Base-by-base conservation (phyloP, 1,284 basidiomycete genomes). In the Cryptococcus neoformans region DNA sequence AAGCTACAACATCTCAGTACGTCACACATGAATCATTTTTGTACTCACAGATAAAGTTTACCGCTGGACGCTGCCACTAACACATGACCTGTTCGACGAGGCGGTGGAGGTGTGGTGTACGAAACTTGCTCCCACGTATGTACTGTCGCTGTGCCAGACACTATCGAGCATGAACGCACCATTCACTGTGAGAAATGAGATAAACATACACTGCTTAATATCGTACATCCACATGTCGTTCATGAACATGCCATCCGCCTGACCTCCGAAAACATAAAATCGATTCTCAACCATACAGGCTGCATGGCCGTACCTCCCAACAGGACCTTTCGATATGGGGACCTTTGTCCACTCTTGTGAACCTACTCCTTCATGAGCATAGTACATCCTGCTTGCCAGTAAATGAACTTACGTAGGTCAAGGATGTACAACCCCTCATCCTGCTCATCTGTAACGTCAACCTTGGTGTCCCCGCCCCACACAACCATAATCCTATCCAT, bases 191-290 rank as follows among this genome's bases (percentile, higher is more conserved):
- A 44, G 17, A 4, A 35, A n/a, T 16, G 28, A 10, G 11, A 47
- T 21, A 49, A 4, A 80, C 89, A 80, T 77, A 94, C 93, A 79
- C 62, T 92, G 90, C 70, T 91, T 92, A 61, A 99, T 83, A 80
- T 99, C 95, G 74, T 99, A 99, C 37, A 87, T 84, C 92, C 94
- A 98, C 40, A 99, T 78, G 76, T 99, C 96, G 73, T 95, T 93
- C 75, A 97, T 82, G 75, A 97, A 99, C 68, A 91, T 85, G 36
- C 90, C 90, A 62, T 94, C 90, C n/a, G 93, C 92, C 76, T 99
- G 95, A 38, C 96, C 96, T 62, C 96, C 96, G 72, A 97, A 98
- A 44, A 99, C 84, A 73, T 91, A 91, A 79, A 99, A 96, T 71
- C 85, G 88, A 62, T 89, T 90, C 50, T 89, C 92, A 58, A 88